Evolutionary conservation across 2,329 filamentous ascomycete genomes (phyloP).

Genomic region (Colletotrichum ledebouriae): DNA sequence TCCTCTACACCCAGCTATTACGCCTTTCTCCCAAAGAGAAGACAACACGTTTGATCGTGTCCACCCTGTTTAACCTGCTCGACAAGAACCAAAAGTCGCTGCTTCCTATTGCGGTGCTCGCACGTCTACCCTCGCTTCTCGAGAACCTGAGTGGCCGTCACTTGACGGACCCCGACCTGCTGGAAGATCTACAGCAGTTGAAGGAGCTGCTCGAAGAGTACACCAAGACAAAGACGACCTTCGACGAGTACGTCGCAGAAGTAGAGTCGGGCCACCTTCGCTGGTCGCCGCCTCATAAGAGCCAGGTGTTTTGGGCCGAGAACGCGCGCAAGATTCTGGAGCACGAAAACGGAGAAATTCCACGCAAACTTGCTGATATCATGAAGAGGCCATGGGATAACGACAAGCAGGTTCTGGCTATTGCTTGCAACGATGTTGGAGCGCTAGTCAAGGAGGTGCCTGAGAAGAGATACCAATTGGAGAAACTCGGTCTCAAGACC

Average conservation of each 20-base stretch:
- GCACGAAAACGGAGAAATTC: constrained; percentile 82
- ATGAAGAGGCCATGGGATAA: constrained; percentile 80
- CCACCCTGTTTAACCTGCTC: constrained; percentile 90
- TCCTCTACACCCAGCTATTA: constrained; percentile 92
- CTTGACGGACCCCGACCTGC: constrained; percentile 73
- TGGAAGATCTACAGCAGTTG: constrained; percentile 72
- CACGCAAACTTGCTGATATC: constrained; percentile 87
- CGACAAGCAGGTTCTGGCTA: constrained; percentile 89
- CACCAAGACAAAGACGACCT: constrained; percentile 79
- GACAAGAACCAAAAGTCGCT: constrained; percentile 76
- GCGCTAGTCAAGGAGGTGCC: constrained; percentile 89
- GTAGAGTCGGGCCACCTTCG: constrained; percentile 87
- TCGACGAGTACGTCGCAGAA: constrained; percentile 92
- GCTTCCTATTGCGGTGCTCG: constrained; percentile 88
- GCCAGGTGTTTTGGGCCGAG: constrained; percentile 89
- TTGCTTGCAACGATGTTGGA: constrained; percentile 94
- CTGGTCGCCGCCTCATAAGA: constrained; percentile 93
- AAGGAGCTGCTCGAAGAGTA: constrained; percentile 76
- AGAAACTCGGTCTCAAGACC: constrained; percentile 87
- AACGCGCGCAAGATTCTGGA: constrained; percentile 91
- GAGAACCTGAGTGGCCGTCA: constrained; percentile 74
- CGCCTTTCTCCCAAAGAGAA: constrained; percentile 97
- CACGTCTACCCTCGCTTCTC: constrained; percentile 79
- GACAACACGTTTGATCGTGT: constrained; percentile 90
- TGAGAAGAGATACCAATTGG: constrained; percentile 82